Evolutionary conservation across 2,329 filamentous ascomycete genomes (phyloP).

Genomic region (Arthrobotrys iridis): DNA sequence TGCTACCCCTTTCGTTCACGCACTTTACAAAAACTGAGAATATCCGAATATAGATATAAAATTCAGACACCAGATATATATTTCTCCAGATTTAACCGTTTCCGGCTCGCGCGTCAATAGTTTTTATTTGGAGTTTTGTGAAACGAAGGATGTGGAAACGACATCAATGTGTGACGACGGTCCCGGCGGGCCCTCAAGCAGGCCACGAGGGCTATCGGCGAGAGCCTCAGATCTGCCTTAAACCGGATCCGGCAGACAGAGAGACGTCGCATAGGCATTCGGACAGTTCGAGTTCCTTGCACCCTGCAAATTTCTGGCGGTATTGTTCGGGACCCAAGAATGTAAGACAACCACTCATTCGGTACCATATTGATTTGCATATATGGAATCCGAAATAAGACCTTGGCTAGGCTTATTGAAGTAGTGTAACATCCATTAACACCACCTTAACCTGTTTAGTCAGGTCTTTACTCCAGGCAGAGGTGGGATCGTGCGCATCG

Average conservation of each 20-base stretch:
- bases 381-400: background rate
- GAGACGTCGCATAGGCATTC: conserved; percentile 3
- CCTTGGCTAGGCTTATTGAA: background rate
- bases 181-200: conserved; percentile 4
- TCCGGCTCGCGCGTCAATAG: conserved; percentile 10
- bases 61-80: conserved; percentile 5
- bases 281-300: conserved; percentile 1
- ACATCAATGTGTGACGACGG: conserved; percentile 12
- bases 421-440: conserved; percentile 2
- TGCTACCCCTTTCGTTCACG: background rate
- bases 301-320: conserved; percentile 21
- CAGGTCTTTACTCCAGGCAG: conserved; percentile 15
- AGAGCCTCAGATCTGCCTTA: conserved; percentile 11
- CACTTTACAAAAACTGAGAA: conserved; percentile 20
- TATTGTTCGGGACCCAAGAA: conserved; percentile 17
- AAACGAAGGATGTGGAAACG: conserved; percentile 39
- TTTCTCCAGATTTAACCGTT: background rate
- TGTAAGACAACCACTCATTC: conserved; percentile 11
- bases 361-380: background rate
- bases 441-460: conserved; percentile 17
- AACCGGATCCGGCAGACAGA: conserved; percentile 19
- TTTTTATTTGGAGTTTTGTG: background rate
- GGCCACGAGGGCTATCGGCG: conserved; percentile 3
- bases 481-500: conserved; percentile 6
- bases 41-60: conserved; percentile 29